Evolutionary conservation across 2,329 filamentous ascomycete genomes (phyloP).

Genomic region (Penicillium sp.): DNA sequence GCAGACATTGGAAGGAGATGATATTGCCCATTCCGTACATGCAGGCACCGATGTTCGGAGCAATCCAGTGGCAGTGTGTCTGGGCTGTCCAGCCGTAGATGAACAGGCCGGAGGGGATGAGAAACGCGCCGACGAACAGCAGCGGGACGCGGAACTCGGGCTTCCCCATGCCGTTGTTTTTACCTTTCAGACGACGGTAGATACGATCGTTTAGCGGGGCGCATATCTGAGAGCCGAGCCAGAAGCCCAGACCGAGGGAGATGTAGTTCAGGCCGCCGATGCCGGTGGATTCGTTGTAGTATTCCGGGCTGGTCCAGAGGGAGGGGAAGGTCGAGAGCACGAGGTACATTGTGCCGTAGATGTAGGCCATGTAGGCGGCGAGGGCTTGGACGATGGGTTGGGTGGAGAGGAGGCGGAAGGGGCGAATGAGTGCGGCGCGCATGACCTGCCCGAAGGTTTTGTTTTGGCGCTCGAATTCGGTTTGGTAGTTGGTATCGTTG

Average conservation of each 20-base stretch:
- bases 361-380: constrained; percentile 48
- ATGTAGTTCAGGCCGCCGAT: constrained; percentile 59
- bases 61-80: constrained; percentile 44
- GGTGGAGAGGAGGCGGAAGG: constrained; percentile 48
- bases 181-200: constrained; percentile 42
- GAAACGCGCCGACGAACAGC: constrained; percentile 45
- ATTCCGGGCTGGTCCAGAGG: constrained; percentile 44
- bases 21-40: constrained; percentile 44
- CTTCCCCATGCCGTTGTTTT: constrained; percentile 35
- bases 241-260: constrained; percentile 54
- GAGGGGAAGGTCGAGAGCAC: constrained; percentile 54
- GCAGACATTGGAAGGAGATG: constrained; percentile 38
- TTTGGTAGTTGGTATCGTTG: constrained; percentile 30
- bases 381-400: constrained; percentile 54
- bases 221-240: constrained; percentile 46
- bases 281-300: constrained; percentile 49
- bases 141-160: constrained; percentile 58
- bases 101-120: constrained; percentile 48
- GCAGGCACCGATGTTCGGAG: constrained; percentile 47
- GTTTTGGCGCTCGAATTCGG: constrained; percentile 35
- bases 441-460: constrained; percentile 27
- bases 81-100: constrained; percentile 52
- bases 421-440: constrained; percentile 43
- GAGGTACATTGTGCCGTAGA: constrained; percentile 57
- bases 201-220: constrained; percentile 45